Evolutionary conservation across 1,284 basidiomycete genomes (phyloP).

Genomic region (Ceratobasidium sp.): DNA sequence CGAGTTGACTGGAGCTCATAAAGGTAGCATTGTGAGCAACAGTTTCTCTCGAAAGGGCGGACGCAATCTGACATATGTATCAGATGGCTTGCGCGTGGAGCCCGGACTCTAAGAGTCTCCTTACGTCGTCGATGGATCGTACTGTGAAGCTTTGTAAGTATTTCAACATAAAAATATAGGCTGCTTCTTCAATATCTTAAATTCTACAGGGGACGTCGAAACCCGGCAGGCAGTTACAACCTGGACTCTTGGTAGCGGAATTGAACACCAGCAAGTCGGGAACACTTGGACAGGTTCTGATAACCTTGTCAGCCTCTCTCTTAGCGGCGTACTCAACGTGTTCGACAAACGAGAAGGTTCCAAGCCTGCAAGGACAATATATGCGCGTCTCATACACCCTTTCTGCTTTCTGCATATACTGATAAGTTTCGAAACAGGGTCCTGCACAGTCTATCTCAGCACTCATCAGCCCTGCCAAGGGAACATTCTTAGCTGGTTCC

Average conservation of each 20-base stretch:
- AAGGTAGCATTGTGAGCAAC: constrained; percentile 79
- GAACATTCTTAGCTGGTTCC: constrained; percentile 84
- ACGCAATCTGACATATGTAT: neutral
- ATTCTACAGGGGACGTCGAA: constrained; percentile 80
- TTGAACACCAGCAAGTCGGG: constrained; percentile 89
- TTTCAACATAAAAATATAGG: constrained; percentile 9
- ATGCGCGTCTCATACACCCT: constrained; percentile 51
- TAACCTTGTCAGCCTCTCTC: constrained; percentile 86
- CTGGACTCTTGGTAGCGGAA: constrained; percentile 79
- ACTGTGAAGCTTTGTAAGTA: constrained; percentile 87
- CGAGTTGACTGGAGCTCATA: constrained; percentile 78
- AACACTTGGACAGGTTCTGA: constrained; percentile 80
- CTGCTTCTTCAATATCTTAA: neutral
- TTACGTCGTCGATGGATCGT: constrained; percentile 90
- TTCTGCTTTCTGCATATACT: neutral
- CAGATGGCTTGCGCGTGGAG: constrained; percentile 87
- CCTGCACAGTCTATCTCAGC: constrained; percentile 32
- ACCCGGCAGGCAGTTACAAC: constrained; percentile 74
- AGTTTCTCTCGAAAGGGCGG: neutral
- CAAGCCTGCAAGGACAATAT: constrained; percentile 73
- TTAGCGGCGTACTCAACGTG: constrained; percentile 87
- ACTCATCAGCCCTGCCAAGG: constrained; percentile 46
- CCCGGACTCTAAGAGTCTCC: constrained; percentile 78
- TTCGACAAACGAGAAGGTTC: constrained; percentile 81
- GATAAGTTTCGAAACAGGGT: constrained; percentile 1